Evolutionary conservation across 2,329 filamentous ascomycete species (phyloP), one percentile per base, ranked within the genome.

Genomic region (Calonectria henricotiae): DNA sequence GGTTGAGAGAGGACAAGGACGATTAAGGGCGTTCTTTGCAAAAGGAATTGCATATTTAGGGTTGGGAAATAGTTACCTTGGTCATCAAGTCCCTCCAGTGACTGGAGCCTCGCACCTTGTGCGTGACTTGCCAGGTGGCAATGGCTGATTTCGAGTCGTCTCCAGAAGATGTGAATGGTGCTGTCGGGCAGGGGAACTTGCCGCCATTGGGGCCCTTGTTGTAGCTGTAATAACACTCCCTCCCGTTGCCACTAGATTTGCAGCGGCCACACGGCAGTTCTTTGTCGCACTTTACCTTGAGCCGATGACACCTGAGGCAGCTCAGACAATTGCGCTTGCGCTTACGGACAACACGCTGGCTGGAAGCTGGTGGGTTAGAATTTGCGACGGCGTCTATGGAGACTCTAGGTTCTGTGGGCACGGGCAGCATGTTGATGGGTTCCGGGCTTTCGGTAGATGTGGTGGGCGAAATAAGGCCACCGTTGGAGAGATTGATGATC

Each of bases 241-340:
- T 71, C 12, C 77, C 80, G 54, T 82, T 81, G 25, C 80, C 80
- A 39, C 79, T 82, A 8, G 75, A 72, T 62, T 79, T 79, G 73
- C 81, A 82, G 2, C 81, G 78, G 2, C 78, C 79, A 51, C 81
- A 82, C 3, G 81, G 81, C 54, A 82, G 71, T 68, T 81, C 79
- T 72, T 82, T 82, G 73, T 82, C 81, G 63, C 81, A 82, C 66
- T 82, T 82, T 54, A 82, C 80, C 62, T 82, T 82, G 68, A 82
- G 79, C 15, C 80, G 78, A 64, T 82, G 81, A 64, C 81, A 82
- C 37, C 81, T 77, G 32, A 80, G 65, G 32, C 81, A 82, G 69
- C 80, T 82, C 12, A 82, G 74, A 65, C 80, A 82, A 47, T 80
- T 81, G 41, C 81, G 77, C 71, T 82, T 82, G 43, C 81, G 80